Base-by-base conservation (phyloP, 2,329 filamentous ascomycete genomes). In the Mycosphaerella sp. region DNA sequence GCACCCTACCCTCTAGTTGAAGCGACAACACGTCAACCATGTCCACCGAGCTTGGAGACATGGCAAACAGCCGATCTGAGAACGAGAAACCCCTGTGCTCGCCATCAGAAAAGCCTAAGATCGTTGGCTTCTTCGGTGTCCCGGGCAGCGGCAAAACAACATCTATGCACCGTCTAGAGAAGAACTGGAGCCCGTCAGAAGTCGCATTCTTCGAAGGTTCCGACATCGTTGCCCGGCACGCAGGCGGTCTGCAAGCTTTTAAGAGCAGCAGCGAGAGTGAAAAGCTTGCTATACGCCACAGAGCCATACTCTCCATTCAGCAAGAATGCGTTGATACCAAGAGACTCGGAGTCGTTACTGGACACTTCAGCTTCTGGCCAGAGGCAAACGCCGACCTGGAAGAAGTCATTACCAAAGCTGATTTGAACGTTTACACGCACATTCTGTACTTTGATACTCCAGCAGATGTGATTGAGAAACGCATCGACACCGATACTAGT, bases 101-200 rank as follows among this genome's bases (percentile, higher is more conserved):
- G 30, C 30, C 30, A 32, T 10, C 30, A 32, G 30, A 6, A 3
- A 55, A 53, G 30, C 49, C 57, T 4, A 58, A 17, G 12, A 62
- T 81, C n/a, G 63, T 82, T 27, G 78, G 78, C 2, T 44, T 82
- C 1, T 82, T 81, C 53, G 79, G 78, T 4, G 16, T 82, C 30
- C 66, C 77, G 1, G 78, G 76, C 0, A 74, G 63, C n/a, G 79
- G 79, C 3, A 81, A 82, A 60, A 72, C 75, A 0, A 70, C 63
- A 35, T 50, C 78, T 5, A 51, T 81, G 12, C 59, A 68, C 0
- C 41, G 71, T 4, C 66, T 68, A 41, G 3, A 62, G 1, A 14
- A 66, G 2, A 7, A 8, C 6, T 63, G 77, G 1, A 61, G 55
- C 2, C 12, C 65, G 9, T 47, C 64, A 1, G 4, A 62, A 0